Evolutionary conservation across 2,329 filamentous ascomycete genomes (phyloP).

Genomic region (Cercospora zeae-maydis): DNA sequence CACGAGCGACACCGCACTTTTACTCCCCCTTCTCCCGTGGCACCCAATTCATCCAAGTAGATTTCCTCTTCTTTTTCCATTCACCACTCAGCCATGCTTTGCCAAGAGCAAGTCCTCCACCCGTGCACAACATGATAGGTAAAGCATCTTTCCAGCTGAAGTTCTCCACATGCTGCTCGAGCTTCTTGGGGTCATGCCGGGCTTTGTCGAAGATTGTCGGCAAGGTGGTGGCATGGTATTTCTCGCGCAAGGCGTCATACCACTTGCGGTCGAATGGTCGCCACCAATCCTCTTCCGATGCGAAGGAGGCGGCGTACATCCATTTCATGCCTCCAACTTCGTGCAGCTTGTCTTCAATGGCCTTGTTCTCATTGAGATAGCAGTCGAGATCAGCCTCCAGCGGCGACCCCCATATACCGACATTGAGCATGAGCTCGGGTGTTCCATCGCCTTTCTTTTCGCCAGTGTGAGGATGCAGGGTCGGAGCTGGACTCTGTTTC

Average conservation of each 20-base stretch:
- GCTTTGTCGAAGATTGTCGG: constrained; percentile 70
- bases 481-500: constrained; percentile 30
- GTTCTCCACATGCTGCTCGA: background rate
- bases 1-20: background rate
- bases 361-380: constrained; percentile 56
- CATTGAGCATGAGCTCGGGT: constrained; percentile 50
- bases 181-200: constrained; percentile 32
- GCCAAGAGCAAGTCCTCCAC: background rate
- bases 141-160: constrained; percentile 1
- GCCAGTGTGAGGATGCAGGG: constrained; percentile 34
- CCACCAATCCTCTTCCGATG: constrained; percentile 69
- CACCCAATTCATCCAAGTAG: constrained; percentile 14
- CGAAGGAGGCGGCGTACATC: constrained; percentile 64
- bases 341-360: constrained; percentile 57
- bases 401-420: constrained; percentile 60
- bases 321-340: constrained; percentile 64
- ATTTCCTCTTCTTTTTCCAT: constrained; percentile 11
- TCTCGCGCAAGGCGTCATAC: constrained; percentile 60
- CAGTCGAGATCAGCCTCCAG: constrained; percentile 40
- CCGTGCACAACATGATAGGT: background rate
- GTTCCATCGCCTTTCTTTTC: constrained; percentile 26
- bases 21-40: background rate
- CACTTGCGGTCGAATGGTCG: constrained; percentile 54
- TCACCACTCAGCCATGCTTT: constrained; percentile 9
- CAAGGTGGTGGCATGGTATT: constrained; percentile 59